A percentile compares a stretch with the other conserved stretches of the same genome.
phyloP scores from a whole-genome alignment of 495 filamentous ascomycete genomes.

The Lentithecium fluviatile region DNA sequence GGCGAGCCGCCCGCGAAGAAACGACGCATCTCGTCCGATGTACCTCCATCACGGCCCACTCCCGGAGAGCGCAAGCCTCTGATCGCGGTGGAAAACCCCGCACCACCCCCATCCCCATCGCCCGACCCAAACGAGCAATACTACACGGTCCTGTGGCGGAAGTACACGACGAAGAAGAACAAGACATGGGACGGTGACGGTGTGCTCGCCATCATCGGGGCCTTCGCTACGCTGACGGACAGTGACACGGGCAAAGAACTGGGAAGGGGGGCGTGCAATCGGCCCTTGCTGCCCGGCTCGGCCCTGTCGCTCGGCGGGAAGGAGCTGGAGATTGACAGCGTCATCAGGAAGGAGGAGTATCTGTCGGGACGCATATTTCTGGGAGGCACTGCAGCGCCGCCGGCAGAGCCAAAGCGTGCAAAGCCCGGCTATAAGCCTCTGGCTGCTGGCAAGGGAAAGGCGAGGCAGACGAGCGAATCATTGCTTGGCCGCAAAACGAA shows the following conservation, averaged over 20 bases:
- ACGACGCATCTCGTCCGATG: constrained; percentile 36
- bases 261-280: constrained; percentile 58
- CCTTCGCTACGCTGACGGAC: constrained; percentile 64
- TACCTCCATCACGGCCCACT: constrained; percentile 1
- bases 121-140: constrained; percentile 48
- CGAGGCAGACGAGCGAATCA: background rate
- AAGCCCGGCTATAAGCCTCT: background rate
- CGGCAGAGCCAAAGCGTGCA: background rate
- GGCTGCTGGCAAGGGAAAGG: background rate
- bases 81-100: constrained; percentile 43
- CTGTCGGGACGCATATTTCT: constrained; percentile 58
- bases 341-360: constrained; percentile 63
- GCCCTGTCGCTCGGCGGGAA: constrained; percentile 67
- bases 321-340: constrained; percentile 70
- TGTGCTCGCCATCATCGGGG: constrained; percentile 57
- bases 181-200: constrained; percentile 90
- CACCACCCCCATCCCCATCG: constrained; percentile 6
- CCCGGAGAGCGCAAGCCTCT: constrained; percentile 47
- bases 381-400: constrained; percentile 25
- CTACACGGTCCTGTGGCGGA: constrained; percentile 73
- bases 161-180: constrained; percentile 74
- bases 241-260: constrained; percentile 61
- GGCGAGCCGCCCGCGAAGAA: constrained; percentile 39
- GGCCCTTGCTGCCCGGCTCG: constrained; percentile 59
- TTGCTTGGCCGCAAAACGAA: background rate